Base-by-base conservation (phyloP, 2,329 filamentous ascomycete genomes). In the Alternaria panax region DNA sequence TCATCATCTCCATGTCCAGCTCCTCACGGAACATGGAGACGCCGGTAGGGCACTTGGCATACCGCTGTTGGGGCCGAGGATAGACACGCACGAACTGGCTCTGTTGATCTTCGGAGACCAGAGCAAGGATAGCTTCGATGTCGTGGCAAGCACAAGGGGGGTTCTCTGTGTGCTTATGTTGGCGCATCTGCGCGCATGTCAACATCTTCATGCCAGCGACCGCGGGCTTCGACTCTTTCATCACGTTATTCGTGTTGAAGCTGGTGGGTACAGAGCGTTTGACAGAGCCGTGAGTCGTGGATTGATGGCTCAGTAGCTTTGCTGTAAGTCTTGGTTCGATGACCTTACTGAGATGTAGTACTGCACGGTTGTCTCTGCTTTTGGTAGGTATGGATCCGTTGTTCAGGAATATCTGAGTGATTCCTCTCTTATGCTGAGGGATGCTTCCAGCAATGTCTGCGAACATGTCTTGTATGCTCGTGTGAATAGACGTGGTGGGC, bases 1-100 rank as follows among this genome's bases (percentile, higher is more conserved):
- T 12, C 16, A 41, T 38, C 24, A 54, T 47, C 14, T 47, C 42
- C n/a, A 25, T 12, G 25, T 48, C 36, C 20, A 55, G n/a, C 7
- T 41, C 34, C 20, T 55, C 53, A 5, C 32, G 25, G 18, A 55
- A 55, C 43, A 38, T 48, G 25, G 53, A 55, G 22, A 30, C 20
- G 7, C 53, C 53, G 22, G 28, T 20, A 5, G 53, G 43, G 7
- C 16, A 22, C 12, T 40, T 40, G 20, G 40, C 4, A 24, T 50
- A 41, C 4, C 34, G 43, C 1, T 14, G 34, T 6, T 48, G 32
- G 14, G 25, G 41, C 9, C 36, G 36, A 24, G 42, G 52, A 22
- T 48, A 48, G 7, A 48, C 42, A 18, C 42, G 52, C 18, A 48
- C 32, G n/a, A 40, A 54, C 22, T 46, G 41, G 11, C 5, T 30